Base-by-base conservation (phyloP, 148 eudicot species). In the Amaranthus palmeri region DNA sequence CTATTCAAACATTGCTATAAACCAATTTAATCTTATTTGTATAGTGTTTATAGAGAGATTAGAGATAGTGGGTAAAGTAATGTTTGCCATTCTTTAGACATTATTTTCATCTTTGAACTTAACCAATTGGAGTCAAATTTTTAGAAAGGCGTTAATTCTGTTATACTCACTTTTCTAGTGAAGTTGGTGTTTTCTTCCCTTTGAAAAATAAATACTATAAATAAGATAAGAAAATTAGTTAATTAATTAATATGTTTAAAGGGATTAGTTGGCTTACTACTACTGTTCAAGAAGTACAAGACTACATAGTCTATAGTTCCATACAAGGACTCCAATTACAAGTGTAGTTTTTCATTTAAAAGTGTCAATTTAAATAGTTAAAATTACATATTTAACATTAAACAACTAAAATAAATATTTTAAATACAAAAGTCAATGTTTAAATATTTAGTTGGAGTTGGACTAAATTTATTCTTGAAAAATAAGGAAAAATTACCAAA, bases 131-230 rank as follows among this genome's bases (percentile, higher is more conserved):
- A 18, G 25, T n/a, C 46, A 65, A 44, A 58, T 7, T 66, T 40
- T 41, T 45, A 46, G 48, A 14, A 51, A 43, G 53, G 52, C 63
- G 18, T 42, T 15, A 66, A 74, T 61, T 54, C 42, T 4, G 79
- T 65, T 71, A 55, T 50, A 71, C 79, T 76, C 74, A 71, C 79
- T 77, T 64, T 57, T 71, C 71, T 43, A 59, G 78, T 78, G 81
- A 68, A 73, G 77, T 78, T 53, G 76, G 76, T 77, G 67, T 52
- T 72, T 57, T 42, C 6, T 14, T 45, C 15, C 25, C 17, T 8
- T 56, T 40, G 7, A 7, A 59, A 15, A 44, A 25, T 62, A 4
- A 69, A 45, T 6, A 11, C 69, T 43, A 4, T 40, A 25, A 13
- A 25, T 25, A 36, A 47, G 36, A 54, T 36, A 4, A 4, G 8